Evolutionary conservation across 75 land plant species (phyloP).

Genomic region (Azolla pinnata): DNA sequence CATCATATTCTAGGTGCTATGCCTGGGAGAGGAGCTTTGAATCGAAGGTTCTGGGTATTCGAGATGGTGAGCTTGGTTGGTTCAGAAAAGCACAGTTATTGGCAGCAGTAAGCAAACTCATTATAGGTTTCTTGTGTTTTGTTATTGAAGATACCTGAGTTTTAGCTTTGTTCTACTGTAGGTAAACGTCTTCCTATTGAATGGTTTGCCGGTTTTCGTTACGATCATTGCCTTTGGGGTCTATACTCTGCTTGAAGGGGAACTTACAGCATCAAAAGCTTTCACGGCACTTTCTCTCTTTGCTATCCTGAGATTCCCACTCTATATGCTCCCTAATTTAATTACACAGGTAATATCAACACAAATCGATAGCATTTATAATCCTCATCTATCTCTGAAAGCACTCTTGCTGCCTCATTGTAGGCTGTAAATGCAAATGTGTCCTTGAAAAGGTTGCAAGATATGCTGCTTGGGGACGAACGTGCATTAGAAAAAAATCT

Average conservation of each 20-base stretch:
- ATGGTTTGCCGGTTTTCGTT: constrained; percentile 82
- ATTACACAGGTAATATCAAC: constrained; percentile 83
- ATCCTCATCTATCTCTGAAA: too few species aligned
- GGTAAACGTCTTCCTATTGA: constrained; percentile 67
- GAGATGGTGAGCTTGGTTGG: constrained; percentile 87
- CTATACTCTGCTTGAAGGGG: constrained; percentile 72
- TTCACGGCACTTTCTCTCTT: constrained; percentile 95
- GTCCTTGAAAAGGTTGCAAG: constrained; percentile 80
- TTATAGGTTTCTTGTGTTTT: not conserved
- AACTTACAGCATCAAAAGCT: constrained; percentile 83
- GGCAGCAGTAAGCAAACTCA: constrained; percentile 42
- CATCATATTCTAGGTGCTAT: constrained; percentile 84
- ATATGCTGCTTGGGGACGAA: constrained; percentile 70
- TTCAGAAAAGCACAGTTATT: constrained; percentile 73
- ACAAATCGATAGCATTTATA: too few species aligned
- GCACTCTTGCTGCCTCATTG: too few species aligned
- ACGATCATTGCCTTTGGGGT: constrained; percentile 79
- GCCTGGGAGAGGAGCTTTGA: constrained; percentile 91
- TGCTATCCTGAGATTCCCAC: constrained; percentile 81
- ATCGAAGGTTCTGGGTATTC: constrained; percentile 55
- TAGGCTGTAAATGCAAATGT: constrained; percentile 93
- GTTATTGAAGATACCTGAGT: not conserved
- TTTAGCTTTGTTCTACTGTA: constrained; percentile 16
- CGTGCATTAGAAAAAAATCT: constrained; percentile 64
- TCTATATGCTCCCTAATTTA: constrained; percentile 83